Evolutionary conservation across 2,329 filamentous ascomycete genomes (phyloP), one percentile per base, ranked within the genome.

Genomic region (Pseudogymnoascus sp.): DNA sequence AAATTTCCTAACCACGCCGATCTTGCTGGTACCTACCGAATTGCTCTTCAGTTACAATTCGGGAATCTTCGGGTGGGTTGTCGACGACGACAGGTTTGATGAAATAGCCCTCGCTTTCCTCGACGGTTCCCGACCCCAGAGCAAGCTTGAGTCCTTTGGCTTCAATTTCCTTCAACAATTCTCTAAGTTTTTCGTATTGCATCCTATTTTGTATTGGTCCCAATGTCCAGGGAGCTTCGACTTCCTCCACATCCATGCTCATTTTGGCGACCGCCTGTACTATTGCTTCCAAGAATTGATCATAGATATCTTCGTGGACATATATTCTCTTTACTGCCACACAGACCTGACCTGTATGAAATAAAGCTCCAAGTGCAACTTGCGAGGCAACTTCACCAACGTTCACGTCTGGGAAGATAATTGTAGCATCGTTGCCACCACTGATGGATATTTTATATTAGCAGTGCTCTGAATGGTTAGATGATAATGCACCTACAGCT

Each of bases 141-240:
- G 79, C 79, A 28, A 83, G 75, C 14, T 79, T 78, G 66, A 81
- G 78, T 61, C 81, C 80, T 33, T 81, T 79, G 66, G 77, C 75
- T 68, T 80, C 77, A 64, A 81, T 82, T 52, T 85, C 81, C 6
- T 77, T 76, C 55, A 87, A 77, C 63, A 86, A 79, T 12, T 75
- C 71, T 67, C 80, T 81, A 33, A 84, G 81, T 23, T 79, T 80
- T 58, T 86, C 82, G 69, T 79, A 88, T 71, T 88, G 86, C 79
- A 83, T 80, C 66, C 78, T 74, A 73, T 88, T 88, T 63, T 85
- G 83, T 3, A 88, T 73, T 0, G 86, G 86, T 1, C 83, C 81
- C 76, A 28, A 74, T 76, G 28, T 79, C 37, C 37, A 40, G 37
- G 37, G 37, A 40, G 37, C 37, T 18, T 74, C 64, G 67, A 74